phyloP scores from a whole-genome alignment of 2,329 filamentous ascomycete genomes.

The Stagonosporopsis tanaceti region DNA sequence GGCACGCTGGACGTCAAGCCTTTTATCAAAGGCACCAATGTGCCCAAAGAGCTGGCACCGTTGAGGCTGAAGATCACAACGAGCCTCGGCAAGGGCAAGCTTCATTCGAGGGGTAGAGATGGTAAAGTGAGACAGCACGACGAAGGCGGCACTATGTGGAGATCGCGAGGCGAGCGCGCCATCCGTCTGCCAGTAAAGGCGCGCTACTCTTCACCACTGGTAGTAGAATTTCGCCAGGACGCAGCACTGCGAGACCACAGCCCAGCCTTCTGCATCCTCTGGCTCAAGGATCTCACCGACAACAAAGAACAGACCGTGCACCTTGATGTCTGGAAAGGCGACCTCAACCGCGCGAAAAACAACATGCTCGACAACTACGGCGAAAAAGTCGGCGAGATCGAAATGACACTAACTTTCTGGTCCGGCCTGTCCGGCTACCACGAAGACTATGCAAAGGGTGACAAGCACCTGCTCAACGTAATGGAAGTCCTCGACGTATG shows the following conservation, averaged over 20 bases:
- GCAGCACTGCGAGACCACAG: slow-evolving; percentile 62
- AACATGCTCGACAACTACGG: slow-evolving; percentile 60
- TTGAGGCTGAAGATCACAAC: slow-evolving; percentile 68
- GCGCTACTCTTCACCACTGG: slow-evolving; percentile 65
- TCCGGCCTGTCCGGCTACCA: slow-evolving; percentile 68
- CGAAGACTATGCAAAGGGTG: slow-evolving; percentile 62
- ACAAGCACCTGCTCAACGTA: slow-evolving; percentile 64
- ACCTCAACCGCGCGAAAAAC: slow-evolving; percentile 63
- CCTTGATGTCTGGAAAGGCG: slow-evolving; percentile 72
- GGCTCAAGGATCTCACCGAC: slow-evolving; percentile 74
- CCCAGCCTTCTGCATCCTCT: slow-evolving; percentile 69
- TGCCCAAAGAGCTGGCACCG: slow-evolving; percentile 59
- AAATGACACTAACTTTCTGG: slow-evolving; percentile 67
- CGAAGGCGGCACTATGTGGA: slow-evolving; percentile 60
- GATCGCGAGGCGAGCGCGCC: slow-evolving; percentile 55
- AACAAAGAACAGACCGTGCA: slow-evolving; percentile 68
- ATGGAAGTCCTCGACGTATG: slow-evolving; percentile 71
- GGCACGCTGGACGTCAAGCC: slow-evolving; percentile 73
- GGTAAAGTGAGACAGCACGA: slow-evolving; percentile 39
- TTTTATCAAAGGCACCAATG: slow-evolving; percentile 57
- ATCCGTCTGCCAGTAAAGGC: slow-evolving; percentile 66
- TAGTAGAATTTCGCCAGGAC: slow-evolving; percentile 68
- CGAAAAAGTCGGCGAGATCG: slow-evolving; percentile 66
- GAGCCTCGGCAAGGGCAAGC: slow-evolving; percentile 65
- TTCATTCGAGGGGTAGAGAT: slow-evolving; percentile 56